Evolutionary conservation across 371 early-diverging fungal species (phyloP), one percentile per base, ranked within the genome.

Genomic region (Apophysomyces ossiformis): DNA sequence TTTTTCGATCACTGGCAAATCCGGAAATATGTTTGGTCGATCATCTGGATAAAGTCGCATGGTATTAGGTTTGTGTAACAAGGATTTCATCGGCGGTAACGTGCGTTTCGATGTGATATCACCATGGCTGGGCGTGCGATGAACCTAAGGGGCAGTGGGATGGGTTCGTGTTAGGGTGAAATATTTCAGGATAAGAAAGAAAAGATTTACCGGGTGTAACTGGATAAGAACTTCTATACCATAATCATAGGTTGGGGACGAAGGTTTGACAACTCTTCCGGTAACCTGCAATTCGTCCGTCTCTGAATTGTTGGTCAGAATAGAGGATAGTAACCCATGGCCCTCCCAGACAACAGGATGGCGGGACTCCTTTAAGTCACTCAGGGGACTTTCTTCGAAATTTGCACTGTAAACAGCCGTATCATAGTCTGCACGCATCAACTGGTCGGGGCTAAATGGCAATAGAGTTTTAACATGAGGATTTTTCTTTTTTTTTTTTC

Each of bases 381-480:
- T 65, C 73, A 73, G 37, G 73, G 57, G n/a, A 44, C 69, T 69
- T 38, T 77, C 77, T 66, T 77, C 74, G 37, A 74, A 77, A 60
- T 77, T 77, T 7, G 74, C 77, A 58, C 74, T 77, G 65, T 77
- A 77, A 37, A 77, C 59, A 58, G 77, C 77, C 9, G 72, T 68
- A 47, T 77, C 69, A 32, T 59, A 50, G 21, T 58, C 59, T n/a
- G 59, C 69, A 54, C 67, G 66, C 58, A 74, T 68, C 54, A 77
- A 69, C 59, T 74, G 74, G 72, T 77, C 77, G 21, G 77, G 77
- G 47, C 77, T 77, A 50, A 16, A 69, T 46, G 47, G 7, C 21
- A 21, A 58, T 39, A 64, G 15, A 9, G 54, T 7, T 15, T 50
- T 50, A 50, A 26, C 21, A 50, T 50, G 54, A 21, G 21, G 16